Evolutionary conservation across 768 basidiomycete species (phyloP).

Genomic region (Tricholoma furcatifolium): DNA sequence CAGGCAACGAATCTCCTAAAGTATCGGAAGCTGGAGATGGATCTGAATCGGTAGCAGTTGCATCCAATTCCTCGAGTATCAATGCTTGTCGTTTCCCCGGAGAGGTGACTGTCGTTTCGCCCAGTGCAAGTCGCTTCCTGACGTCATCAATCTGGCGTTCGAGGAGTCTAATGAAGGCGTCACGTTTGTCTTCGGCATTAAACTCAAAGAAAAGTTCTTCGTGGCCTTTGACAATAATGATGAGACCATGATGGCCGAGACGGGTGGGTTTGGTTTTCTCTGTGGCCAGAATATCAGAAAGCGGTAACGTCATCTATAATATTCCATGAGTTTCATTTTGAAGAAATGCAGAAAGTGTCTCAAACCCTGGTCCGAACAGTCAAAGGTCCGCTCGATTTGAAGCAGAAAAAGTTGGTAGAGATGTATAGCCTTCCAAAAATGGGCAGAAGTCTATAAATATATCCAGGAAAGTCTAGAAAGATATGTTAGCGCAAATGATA

Average conservation of each 20-base stretch:
- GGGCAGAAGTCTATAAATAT: conserved; percentile 87
- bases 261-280: conserved; percentile 86
- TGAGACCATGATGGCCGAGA: conserved; percentile 87
- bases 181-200: conserved; percentile 72
- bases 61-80: conserved; percentile 83
- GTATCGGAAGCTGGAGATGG: conserved; percentile 48
- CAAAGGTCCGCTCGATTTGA: conserved; percentile 84
- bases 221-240: conserved; percentile 90
- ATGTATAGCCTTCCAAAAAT: conserved; percentile 86
- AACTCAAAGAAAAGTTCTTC: conserved; percentile 99
- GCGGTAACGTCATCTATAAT: conserved; percentile 88
- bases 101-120: conserved; percentile 42
- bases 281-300: conserved; percentile 80
- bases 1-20: conserved; percentile 70
- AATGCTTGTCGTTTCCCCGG: conserved; percentile 69
- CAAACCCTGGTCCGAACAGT: conserved; percentile 80
- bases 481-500: conserved; percentile 2
- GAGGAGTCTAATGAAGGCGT: conserved; percentile 72
- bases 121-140: conserved; percentile 44
- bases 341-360: conserved; percentile 8
- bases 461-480: conserved; percentile 81
- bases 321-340: not conserved
- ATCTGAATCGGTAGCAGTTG: conserved; percentile 37
- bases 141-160: conserved; percentile 80
- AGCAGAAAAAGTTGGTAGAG: conserved; percentile 92